Base-by-base conservation (phyloP, 352 stramenopile species). In the Hyaloperonospora brassicae region DNA sequence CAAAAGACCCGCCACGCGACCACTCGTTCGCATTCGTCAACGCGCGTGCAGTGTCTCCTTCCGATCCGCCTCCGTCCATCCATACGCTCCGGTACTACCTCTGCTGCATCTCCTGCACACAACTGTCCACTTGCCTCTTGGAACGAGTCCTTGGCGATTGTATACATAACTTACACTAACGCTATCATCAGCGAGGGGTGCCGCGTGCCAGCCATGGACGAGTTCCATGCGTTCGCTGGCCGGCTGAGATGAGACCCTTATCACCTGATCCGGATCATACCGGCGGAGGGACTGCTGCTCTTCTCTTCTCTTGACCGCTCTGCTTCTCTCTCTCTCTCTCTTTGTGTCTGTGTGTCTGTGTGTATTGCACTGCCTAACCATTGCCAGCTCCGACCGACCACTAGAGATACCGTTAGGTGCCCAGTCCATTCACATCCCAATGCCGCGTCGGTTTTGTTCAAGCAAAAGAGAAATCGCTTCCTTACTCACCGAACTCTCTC, bases 181-280 rank as follows among this genome's bases (percentile, higher is more conserved):
- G 51, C 55, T 43, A 9, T 48, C 65, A 73, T 61, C 74, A 82
- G 74, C 74, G 74, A 81, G 72, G 74, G 74, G 74, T 82, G 72
- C 70, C 72, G 60, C 68, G 27, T 55, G 61, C 59, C 55, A 67
- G 50, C 51, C 69, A 70, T 77, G 61, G 62, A 76, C 68, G 2
- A 69, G 61, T 74, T 76, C 68, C 52, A 64, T 74, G 62, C 47
- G 68, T 61, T 68, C 59, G 4, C 8, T 34, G 27, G 52, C 57
- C 54, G 71, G 69, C 71, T 81, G 73, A 81, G 71, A 80, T 76
- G 1, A 80, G 48, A 81, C 69, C 68, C 68, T 84, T 76, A 69
- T 58, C 71, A 81, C 73, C 71, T 81, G 71, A 84, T 77, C 73
- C 68, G 73, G 73, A 14, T 78, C 62, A 70, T 75, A 73, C 73